phyloP scores from a whole-genome alignment of 495 filamentous ascomycete species.

The Halenospora varia region DNA sequence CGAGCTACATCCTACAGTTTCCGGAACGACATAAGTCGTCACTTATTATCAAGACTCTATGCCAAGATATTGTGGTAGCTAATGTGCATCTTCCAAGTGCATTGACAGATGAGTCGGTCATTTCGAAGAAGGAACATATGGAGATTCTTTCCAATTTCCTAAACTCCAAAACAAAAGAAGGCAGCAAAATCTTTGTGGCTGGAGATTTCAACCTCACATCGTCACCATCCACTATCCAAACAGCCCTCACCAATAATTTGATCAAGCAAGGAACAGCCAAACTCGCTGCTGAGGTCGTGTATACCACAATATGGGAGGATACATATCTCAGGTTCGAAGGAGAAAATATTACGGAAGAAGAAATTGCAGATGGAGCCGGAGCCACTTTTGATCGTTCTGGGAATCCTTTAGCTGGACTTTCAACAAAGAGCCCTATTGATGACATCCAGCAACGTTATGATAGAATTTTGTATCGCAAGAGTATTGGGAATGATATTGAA shows the following conservation, averaged over 20 bases:
- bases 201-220: conserved; percentile 57
- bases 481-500: conserved; percentile 31
- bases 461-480: conserved; percentile 44
- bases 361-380: conserved; percentile 42
- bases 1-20: conserved; percentile 44
- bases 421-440: conserved; percentile 27
- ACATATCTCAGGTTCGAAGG: conserved; percentile 1
- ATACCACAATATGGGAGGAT: conserved; percentile 27
- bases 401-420: conserved; percentile 45
- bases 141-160: conserved; percentile 39
- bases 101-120: conserved; percentile 47
- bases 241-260: conserved; percentile 37
- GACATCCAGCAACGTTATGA: conserved; percentile 56
- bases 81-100: conserved; percentile 51
- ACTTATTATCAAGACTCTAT: conserved; percentile 37
- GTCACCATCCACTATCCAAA: conserved; percentile 44
- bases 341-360: conserved; percentile 14
- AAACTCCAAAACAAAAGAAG: conserved; percentile 28
- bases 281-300: conserved; percentile 22
- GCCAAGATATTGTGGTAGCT: conserved; percentile 40
- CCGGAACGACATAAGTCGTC: conserved; percentile 45
- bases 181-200: conserved; percentile 42
- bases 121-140: conserved; percentile 45
- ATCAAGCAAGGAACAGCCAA: conserved; percentile 36
- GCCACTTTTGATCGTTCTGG: conserved; percentile 51